Evolutionary conservation across 169 alveolate genomes (phyloP).

Genomic region (Cryptosporidium bovis): DNA sequence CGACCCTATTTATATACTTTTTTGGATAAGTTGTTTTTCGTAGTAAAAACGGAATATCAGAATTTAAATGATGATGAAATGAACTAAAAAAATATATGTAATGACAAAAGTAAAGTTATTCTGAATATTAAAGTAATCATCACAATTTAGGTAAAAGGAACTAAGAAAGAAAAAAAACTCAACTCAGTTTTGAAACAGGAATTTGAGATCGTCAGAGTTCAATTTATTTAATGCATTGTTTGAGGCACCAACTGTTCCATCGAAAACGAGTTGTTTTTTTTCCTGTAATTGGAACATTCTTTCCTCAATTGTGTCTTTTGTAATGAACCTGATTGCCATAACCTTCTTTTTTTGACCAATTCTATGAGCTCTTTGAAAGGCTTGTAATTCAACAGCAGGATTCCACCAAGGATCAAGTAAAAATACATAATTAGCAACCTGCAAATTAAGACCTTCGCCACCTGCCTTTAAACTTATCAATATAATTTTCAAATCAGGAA

Average conservation of each 20-base stretch:
- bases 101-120: too few relatives aligned
- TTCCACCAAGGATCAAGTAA: constrained; percentile 99
- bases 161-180: not conserved
- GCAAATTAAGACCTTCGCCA: constrained; percentile 98
- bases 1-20: too few relatives aligned
- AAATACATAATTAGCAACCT: constrained; percentile 95
- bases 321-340: constrained; percentile 92
- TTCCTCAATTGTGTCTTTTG: constrained; percentile 96
- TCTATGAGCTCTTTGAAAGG: constrained; percentile 96
- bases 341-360: constrained; percentile 95
- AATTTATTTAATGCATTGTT: constrained; percentile 84
- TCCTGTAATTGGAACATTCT: constrained; percentile 93
- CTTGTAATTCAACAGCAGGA: constrained; percentile 98
- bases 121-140: too few relatives aligned
- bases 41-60: too few relatives aligned
- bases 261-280: constrained; percentile 91
- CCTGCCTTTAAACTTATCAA: constrained; percentile 95
- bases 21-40: too few relatives aligned
- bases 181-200: constrained; percentile 81
- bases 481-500: constrained; percentile 84
- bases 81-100: too few relatives aligned
- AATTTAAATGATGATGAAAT: too few relatives aligned
- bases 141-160: not conserved
- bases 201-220: constrained; percentile 88
- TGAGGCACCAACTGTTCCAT: constrained; percentile 88